phyloP scores from a whole-genome alignment of 23 red algal genomes.

The Gracilaria domingensis region DNA sequence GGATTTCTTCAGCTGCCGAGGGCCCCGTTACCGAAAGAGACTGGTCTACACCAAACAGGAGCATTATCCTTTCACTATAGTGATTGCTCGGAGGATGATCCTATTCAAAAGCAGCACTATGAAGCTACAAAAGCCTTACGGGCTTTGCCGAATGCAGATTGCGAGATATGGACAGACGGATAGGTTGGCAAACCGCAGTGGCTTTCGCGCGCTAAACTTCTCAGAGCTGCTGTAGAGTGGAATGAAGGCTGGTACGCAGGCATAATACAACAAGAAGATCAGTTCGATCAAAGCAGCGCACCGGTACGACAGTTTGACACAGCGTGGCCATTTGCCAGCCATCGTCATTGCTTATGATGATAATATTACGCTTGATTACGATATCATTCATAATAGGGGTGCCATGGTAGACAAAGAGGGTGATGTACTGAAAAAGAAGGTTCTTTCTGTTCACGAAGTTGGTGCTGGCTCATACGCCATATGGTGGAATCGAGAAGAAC shows the following conservation, averaged over 20 bases:
- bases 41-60: neutral
- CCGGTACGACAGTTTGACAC: neutral
- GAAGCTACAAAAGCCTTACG: neutral
- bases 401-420: neutral
- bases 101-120: neutral
- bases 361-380: neutral
- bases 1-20: neutral
- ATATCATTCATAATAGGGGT: neutral
- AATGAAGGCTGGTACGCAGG: conserved; percentile 17
- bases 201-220: neutral
- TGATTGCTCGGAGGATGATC: neutral
- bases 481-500: neutral
- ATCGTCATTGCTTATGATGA: neutral
- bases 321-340: neutral
- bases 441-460: neutral
- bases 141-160: neutral
- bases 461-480: neutral
- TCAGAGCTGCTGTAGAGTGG: neutral
- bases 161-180: conserved; percentile 9
- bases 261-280: neutral
- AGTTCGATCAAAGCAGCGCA: neutral
- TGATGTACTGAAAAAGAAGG: neutral
- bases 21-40: neutral
- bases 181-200: neutral
- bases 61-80: neutral